Base-by-base conservation (phyloP, 139 green algal genomes). In the Volvox africanus region DNA sequence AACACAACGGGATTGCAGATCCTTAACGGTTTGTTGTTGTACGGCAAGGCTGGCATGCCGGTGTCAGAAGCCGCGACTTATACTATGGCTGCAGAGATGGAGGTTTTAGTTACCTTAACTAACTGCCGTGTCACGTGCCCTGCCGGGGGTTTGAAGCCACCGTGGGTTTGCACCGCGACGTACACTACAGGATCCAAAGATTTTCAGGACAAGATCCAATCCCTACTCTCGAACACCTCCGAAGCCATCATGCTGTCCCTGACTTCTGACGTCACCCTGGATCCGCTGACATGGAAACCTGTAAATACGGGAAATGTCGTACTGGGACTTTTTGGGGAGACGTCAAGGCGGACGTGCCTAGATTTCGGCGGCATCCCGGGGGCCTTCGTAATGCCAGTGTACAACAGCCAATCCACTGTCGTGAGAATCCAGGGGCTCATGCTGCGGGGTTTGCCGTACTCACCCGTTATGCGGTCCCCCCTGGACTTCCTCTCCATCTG, bases 401-500 rank as follows among this genome's bases (percentile, higher is more conserved):
- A 77, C 82, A 32, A 30, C 32, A 12, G 65, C 30, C 30, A 32
- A 21, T 24, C 18, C 80, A 26, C 50, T 0, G 82, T 33, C 32
- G 20, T 87, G 32, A 61, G 9, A n/a, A 24, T 81, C 30, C n/a
- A 18, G 71, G 71, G 28, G 26, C 24, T 79, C 21, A 21, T 35
- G 71, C 79, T 86, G 28, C 6, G 75, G n/a, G 82, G 82, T 1
- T 30, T 77, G 82, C 82, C 82, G 30, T 87, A 87, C 61, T 87
- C 82, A 11, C 61, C 16, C 0, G 61, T 21, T 19, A n/a, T 87
- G 2, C 50, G 9, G 14, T 35, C 32, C 30, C 2, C 82, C 1
- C 32, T 87, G 32, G 82, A 87, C 30, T 77, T 78, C 32, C 67
- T 87, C 0, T 19, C 61, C 3, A 2, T 67, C 0, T 87, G 82